Conservation (phyloP, 2,329 filamentous ascomycete genomes). For the Emydomyces testavorans region DNA sequence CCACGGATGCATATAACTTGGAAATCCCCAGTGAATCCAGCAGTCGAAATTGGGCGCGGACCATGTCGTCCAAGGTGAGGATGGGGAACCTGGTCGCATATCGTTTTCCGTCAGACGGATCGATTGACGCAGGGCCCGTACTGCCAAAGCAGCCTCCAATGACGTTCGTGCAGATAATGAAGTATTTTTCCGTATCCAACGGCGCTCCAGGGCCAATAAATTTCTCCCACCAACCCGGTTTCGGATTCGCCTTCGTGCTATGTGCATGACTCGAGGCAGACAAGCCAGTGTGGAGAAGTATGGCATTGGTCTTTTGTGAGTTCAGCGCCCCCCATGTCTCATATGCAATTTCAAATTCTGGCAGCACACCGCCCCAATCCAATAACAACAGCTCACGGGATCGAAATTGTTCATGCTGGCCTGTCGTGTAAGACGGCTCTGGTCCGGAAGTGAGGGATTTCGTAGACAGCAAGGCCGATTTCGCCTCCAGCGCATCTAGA, state of each 20-base stretch:
- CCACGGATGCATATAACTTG: slow-evolving; percentile 81
- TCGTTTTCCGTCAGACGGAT: slow-evolving; percentile 73
- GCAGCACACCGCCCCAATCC: slow-evolving; percentile 90
- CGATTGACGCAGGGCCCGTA: slow-evolving; percentile 77
- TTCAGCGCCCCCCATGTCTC: slow-evolving; percentile 85
- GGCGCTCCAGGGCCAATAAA: slow-evolving; percentile 84
- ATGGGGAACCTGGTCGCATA: slow-evolving; percentile 96
- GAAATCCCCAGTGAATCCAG: slow-evolving; percentile 66
- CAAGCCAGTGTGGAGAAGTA: slow-evolving; percentile 83
- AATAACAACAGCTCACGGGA: slow-evolving; percentile 64
- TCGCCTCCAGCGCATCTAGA: slow-evolving; percentile 69
- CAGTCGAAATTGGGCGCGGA: slow-evolving; percentile 82
- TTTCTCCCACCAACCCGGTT: slow-evolving; percentile 96
- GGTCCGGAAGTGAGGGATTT: slow-evolving; percentile 63
- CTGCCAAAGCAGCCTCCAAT: slow-evolving; percentile 92
- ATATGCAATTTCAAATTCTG: slow-evolving; percentile 80
- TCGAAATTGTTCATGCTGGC: slow-evolving; percentile 66
- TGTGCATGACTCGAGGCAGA: slow-evolving; percentile 96
- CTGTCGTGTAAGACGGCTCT: slow-evolving; percentile 87
- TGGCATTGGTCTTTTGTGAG: slow-evolving; percentile 69
- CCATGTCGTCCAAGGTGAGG: slow-evolving; percentile 94
- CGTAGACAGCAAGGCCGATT: slow-evolving; percentile 60
- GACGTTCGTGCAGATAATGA: slow-evolving; percentile 92
- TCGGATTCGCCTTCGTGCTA: slow-evolving; percentile 73
- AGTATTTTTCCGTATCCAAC: slow-evolving; percentile 83